A percentile compares a stretch with the other conserved stretches of the same genome.
These are phyloP conservation scores for Leccinum griseonigrum DNA, from an alignment of 1,284 basidiomycete genomes.

Conservation along the genomic window DNA sequence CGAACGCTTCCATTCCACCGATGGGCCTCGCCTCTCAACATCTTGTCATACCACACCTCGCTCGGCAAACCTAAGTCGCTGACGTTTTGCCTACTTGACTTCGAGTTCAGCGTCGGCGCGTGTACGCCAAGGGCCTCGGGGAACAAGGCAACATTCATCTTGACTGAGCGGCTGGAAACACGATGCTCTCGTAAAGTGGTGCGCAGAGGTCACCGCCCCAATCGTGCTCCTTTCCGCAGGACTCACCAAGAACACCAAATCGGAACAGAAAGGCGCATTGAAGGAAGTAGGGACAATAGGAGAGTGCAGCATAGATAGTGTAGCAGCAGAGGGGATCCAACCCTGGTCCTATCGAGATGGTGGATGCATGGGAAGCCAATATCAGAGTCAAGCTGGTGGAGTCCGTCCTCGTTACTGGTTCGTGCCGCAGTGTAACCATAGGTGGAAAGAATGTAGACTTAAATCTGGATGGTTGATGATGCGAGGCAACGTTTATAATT, in stretches of 20 bases:
- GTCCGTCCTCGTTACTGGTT: not conserved
- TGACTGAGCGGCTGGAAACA: slow-evolving; percentile 56
- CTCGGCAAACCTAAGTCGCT: not conserved
- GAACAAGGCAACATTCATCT: not conserved
- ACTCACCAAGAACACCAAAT: slow-evolving; percentile 60
- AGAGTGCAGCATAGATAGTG: not conserved
- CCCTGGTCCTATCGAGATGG: not conserved
- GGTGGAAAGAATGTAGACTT: not conserved
- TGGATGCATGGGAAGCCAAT: not conserved
- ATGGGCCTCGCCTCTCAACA: not conserved
- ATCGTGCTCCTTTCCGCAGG: slow-evolving; percentile 69
- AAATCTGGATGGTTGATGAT: too few species aligned
- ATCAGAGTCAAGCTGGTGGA: not conserved
- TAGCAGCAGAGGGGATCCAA: not conserved
- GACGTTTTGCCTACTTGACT: not conserved
- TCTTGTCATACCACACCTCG: not conserved
- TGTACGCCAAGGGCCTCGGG: not conserved
- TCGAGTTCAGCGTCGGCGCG: not conserved
- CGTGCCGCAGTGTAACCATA: not conserved
- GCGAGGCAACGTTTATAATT: too few species aligned
- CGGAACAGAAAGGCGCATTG: slow-evolving; percentile 37
- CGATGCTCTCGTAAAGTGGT: too few species aligned
- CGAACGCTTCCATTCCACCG: not conserved
- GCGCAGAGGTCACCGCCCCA: slow-evolving; percentile 78
- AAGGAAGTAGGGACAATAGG: slow-evolving; percentile 50